Base-by-base conservation (phyloP, 495 filamentous ascomycete genomes). In the Bacidia gigantensis region DNA sequence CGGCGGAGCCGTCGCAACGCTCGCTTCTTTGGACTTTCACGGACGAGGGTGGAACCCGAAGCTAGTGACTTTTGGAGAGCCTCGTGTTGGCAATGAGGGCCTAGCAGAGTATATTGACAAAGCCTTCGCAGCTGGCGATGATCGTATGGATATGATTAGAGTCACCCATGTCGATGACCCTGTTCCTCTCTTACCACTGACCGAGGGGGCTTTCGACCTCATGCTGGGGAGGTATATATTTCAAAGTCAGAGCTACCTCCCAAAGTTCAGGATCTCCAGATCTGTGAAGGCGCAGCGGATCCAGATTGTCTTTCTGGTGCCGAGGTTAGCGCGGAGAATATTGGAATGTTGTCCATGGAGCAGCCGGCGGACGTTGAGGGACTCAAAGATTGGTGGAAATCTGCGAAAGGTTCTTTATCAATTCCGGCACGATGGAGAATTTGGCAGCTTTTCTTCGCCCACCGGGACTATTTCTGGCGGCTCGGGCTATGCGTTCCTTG, bases 391-490 rank as follows among this genome's bases (percentile, higher is more conserved):
- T 58, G 56, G 51, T 40, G 22, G 54, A 53, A 17, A 43, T 32
- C 14, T 21, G 59, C 3, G 58, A 65, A 57, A 57, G 59, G 62
- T 22, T 46, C 71, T 55, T 66, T 68, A 50, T 56, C 67, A 23
- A 64, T 89, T 18, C 84, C 86, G 14, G 64, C 74, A 10, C 67
- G 79, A 43, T 82, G 81, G 57, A 82, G 82, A 62, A 73, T 89
- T 10, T 92, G 93, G 86, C 79, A 94, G 69, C 68, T 94, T n/a
- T 84, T 96, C 64, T 89, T 88, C 69, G 83, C 89, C 14, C 92
- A 98, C 69, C 72, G 92, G 49, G 92, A 98, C 67, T 98, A 98
- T 62, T 98, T 98, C 64, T 92, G 88, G 84, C 69, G 92, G 26
- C 60, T 98, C 53, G 92, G 92, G 0, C 67, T 97, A 41, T 98